Percentiles rank a stretch among this genome's conserved stretches.
Conservation (phyloP, 179 eudicot species). For the Silene coronaria region DNA sequence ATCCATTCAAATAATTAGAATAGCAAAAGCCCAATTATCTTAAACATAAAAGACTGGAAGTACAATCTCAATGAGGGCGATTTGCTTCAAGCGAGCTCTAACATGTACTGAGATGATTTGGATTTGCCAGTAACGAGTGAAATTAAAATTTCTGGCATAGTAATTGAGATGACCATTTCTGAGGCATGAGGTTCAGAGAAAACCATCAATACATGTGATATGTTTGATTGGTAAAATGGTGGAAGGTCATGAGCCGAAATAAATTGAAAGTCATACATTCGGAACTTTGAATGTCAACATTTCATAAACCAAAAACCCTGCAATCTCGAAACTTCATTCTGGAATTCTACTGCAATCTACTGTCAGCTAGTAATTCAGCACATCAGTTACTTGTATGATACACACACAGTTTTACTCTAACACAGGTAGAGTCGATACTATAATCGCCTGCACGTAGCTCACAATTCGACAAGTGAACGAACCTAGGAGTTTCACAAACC, state of each 20-base stretch:
- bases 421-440: neutral
- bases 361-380: neutral
- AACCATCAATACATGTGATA: neutral
- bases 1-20: neutral
- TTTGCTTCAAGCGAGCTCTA: no score
- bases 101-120: no score
- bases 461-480: neutral
- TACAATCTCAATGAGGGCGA: neutral
- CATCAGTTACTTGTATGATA: neutral
- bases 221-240: no score
- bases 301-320: neutral
- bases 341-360: neutral
- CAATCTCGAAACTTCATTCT: neutral
- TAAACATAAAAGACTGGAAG: no score
- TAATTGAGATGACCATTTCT: neutral
- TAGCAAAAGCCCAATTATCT: no score
- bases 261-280: neutral
- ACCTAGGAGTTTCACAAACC: neutral
- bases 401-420: no score
- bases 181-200: neutral
- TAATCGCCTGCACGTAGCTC: neutral
- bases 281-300: neutral
- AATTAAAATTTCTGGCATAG: neutral
- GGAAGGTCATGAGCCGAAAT: no score
- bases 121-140: neutral